Evolutionary conservation across 306 rosid genomes (phyloP).

Genomic region (Ormosia emarginata): DNA sequence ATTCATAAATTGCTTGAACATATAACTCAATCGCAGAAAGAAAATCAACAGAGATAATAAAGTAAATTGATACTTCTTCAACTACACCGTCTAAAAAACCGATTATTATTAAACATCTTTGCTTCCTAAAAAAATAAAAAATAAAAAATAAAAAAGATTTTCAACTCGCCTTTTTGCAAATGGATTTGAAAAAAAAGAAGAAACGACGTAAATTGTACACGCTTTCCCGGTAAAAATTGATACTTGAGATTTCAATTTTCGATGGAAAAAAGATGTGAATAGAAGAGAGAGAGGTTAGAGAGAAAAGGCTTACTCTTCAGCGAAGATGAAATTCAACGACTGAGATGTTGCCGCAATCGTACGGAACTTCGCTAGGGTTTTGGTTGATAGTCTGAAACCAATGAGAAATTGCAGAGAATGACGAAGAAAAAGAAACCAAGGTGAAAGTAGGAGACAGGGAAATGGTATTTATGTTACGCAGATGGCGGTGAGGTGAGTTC

Average conservation of each 20-base stretch:
- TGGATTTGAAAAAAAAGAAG: too few species aligned
- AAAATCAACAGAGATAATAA: background rate
- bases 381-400: background rate
- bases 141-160: background rate
- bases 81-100: background rate
- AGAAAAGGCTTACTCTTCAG: conserved; percentile 5
- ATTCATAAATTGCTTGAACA: background rate
- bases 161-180: background rate
- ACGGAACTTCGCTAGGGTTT: conserved; percentile 21
- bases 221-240: background rate
- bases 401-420: background rate
- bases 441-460: accelerated
- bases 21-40: background rate
- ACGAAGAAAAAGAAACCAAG: background rate
- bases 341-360: background rate
- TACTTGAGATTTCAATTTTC: background rate
- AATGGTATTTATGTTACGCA: background rate
- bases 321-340: background rate
- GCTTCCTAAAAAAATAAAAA: background rate
- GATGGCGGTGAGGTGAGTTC: conserved; percentile 14
- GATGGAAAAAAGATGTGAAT: background rate
- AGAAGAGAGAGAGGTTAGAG: background rate
- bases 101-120: background rate
- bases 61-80: background rate
- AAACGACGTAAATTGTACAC: background rate